Base-by-base conservation (phyloP, 1,139 yeast species). In the Hyphopichia buzzinii region DNA sequence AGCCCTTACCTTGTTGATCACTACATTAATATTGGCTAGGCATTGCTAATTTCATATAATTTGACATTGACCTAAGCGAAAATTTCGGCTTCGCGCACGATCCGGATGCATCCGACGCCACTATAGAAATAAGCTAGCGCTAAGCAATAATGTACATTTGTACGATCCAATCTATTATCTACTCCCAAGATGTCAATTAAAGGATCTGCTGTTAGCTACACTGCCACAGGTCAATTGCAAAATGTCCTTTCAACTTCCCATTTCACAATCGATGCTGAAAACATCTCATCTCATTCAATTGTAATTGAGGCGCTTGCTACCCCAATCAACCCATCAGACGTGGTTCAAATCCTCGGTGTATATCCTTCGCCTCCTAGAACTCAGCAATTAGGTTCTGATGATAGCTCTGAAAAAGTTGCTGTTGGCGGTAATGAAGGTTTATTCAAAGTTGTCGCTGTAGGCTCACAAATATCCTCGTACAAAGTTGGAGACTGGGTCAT, bases 241-340 rank as follows among this genome's bases (percentile, higher is more conserved):
- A 41, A 47, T 29, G 39, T 46, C 12, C 43, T 60, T 17, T 11
- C 29, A 3, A 41, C 39, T 8, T 46, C 57, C 12, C 32, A 33
- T 1, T 54, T 41, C 49, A 59, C 64, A 15, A 62, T 79, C 32
- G 65, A 63, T 31, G 64, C 67, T 26, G 54, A 61, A 29, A 50
- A 55, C 7, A 55, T 67, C 16, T 55, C 56, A 29, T 54, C 63
- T 23, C 53, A 64, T 36, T 67, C 79, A 37, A 69, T 81, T 14
- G 59, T 81, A 16, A 60, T 81, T 26, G 65, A 73, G 51, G 61
- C 84, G 7, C 60, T 89, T 37, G 96, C 95, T 0, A 77, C 88
- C 37, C 96, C 97, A 3, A 74, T 90, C 44, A 90, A 90, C 54
- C 97, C 97, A 0, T 84, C 96, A 0, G 97, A 90, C 54, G 73